phyloP scores from a whole-genome alignment of 495 filamentous ascomycete genomes.

The Oidiodendron maius region DNA sequence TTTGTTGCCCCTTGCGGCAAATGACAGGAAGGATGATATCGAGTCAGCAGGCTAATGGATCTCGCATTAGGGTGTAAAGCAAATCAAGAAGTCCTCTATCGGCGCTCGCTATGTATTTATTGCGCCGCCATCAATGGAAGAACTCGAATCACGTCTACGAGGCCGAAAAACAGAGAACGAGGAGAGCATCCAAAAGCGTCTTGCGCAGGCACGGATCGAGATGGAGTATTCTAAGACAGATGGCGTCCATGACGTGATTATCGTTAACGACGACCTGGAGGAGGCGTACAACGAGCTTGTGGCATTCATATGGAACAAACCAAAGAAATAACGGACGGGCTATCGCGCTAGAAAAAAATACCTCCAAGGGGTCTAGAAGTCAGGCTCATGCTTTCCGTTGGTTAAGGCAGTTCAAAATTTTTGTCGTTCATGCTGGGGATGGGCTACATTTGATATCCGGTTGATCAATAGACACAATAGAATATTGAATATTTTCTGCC shows the following conservation, averaged over 20 bases:
- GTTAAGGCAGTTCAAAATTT: too few relatives aligned
- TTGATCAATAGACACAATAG: too few relatives aligned
- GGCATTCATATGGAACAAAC: conserved; percentile 54
- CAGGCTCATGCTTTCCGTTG: too few relatives aligned
- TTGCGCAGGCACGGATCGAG: conserved; percentile 76
- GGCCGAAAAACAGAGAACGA: conserved; percentile 83
- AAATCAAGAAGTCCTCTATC: conserved; percentile 73
- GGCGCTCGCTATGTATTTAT: conserved; percentile 82
- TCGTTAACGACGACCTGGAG: conserved; percentile 88
- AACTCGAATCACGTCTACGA: conserved; percentile 69
- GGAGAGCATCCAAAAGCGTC: conserved; percentile 64
- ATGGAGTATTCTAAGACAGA: conserved; percentile 69
- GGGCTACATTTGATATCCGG: too few relatives aligned
- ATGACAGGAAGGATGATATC: not conserved
- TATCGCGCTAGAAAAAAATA: too few relatives aligned
- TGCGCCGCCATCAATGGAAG: conserved; percentile 67
- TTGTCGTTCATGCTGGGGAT: too few relatives aligned
- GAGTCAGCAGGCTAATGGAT: not conserved
- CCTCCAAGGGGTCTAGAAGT: too few relatives aligned
- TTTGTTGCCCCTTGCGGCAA: not conserved
- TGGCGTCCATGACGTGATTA: conserved; percentile 75
- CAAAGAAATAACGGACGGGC: too few relatives aligned
- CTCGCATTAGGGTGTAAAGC: conserved; percentile 69
- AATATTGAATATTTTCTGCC: too few relatives aligned
- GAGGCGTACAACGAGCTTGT: conserved; percentile 74